phyloP scores from a whole-genome alignment of 768 basidiomycete species.

The Russula ochroleuca region DNA sequence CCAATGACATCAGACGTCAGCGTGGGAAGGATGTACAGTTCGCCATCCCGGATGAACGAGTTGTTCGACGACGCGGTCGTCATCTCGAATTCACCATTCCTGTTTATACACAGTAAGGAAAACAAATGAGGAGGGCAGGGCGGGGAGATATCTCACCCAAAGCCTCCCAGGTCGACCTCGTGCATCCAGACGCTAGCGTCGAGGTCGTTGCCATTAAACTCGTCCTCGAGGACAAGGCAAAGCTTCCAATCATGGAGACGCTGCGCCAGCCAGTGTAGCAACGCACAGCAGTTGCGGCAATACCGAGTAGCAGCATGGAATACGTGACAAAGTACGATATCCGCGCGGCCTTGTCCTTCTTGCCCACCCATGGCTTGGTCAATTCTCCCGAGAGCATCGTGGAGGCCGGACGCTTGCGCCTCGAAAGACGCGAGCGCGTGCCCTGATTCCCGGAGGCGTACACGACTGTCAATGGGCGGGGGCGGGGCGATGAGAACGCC shows the following conservation, averaged over 20 bases:
- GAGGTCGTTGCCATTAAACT: conserved; percentile 59
- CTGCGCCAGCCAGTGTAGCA: conserved; percentile 53
- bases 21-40: conserved; percentile 81
- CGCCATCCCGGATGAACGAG: conserved; percentile 67
- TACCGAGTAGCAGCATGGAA: conserved; percentile 48
- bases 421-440: conserved; percentile 21
- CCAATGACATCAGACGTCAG: conserved; percentile 71
- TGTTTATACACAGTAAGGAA: conserved; percentile 30
- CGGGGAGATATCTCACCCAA: conserved; percentile 48
- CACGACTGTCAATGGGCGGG: conserved; percentile 54
- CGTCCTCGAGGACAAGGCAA: conserved; percentile 70
- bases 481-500: conserved; percentile 53
- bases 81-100: conserved; percentile 83
- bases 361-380: conserved; percentile 57
- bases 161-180: conserved; percentile 79
- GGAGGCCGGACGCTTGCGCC: conserved; percentile 30
- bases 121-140: neutral
- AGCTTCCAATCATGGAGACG: conserved; percentile 51
- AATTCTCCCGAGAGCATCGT: conserved; percentile 36
- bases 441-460: conserved; percentile 39
- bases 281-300: conserved; percentile 48
- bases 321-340: conserved; percentile 59
- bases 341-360: conserved; percentile 46
- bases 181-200: conserved; percentile 59
- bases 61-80: conserved; percentile 67